Evolutionary conservation across 495 filamentous ascomycete genomes (phyloP), one percentile per base, ranked within the genome.

Genomic region (Xylaria sp.): DNA sequence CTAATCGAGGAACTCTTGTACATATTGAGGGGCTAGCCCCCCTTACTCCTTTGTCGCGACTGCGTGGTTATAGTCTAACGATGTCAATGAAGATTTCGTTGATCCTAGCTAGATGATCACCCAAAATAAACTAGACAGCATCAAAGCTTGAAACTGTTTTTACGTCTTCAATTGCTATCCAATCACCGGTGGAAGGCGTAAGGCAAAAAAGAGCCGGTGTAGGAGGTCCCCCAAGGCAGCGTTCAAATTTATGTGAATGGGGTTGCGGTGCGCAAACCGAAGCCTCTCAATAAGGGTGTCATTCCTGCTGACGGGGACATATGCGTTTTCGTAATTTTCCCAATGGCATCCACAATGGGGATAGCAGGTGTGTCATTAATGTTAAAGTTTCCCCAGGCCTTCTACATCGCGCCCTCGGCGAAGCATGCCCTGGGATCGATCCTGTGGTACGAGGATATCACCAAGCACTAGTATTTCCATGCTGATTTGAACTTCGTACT

Each of bases 381-480:
- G 66, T 91, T 81, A 73, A 92, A 91, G 74, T 85, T 87, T 29
- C 86, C 87, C 82, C 80, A 86, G 59, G 86, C 81, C 37, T 72
- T 74, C 61, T 79, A 79, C 71, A 83, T 80, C 6, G 80, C 77
- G 41, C 69, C 68, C 1, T 55, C 59, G 9, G 75, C 63, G 74
- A 90, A 88, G 72, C 88, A 89, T 2, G 78, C 84, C 15, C 70
- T 55, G 15, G 89, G 65, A 61, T 92, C 90, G 24, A 81, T 76
- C 52, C 84, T 86, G 79, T 91, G 89, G n/a, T 77, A 83, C 19
- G 88, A 86, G 26, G 85, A 83, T 0, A 86, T 85, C 1, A 89
- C 85, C n/a, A 84, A 88, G 76, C 88, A 91, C 77, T 91, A 86
- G 72, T 90, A 91, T 46, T 87, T 85, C 80, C 83, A 91, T 26